Conservation (phyloP, 108 stramenopile species). For the Bacterosira constricta region DNA sequence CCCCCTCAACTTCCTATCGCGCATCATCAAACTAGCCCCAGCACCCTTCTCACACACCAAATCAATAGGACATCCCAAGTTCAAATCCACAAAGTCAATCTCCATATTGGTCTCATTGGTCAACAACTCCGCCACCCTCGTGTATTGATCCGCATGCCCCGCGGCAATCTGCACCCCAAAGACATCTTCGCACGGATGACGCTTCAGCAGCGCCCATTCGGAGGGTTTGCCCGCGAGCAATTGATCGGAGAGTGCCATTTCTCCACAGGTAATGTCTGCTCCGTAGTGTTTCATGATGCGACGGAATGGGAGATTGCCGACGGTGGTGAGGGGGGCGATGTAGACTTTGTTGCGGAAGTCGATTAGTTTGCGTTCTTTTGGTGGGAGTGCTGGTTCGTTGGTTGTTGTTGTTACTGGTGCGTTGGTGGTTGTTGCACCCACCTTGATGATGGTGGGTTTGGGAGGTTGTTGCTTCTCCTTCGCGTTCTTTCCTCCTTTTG, state of each 20-base stretch:
- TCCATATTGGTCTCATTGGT: slow-evolving; percentile 68
- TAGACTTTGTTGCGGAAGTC: slow-evolving; percentile 97
- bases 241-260: slow-evolving; percentile 94
- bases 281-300: slow-evolving; percentile 93
- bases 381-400: slow-evolving; percentile 47
- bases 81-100: slow-evolving; percentile 97
- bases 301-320: slow-evolving; percentile 98
- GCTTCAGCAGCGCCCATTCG: slow-evolving; percentile 95
- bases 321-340: slow-evolving; percentile 98
- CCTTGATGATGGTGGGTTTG: slow-evolving; percentile 11
- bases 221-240: slow-evolving; percentile 85
- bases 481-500: slow-evolving; percentile 27
- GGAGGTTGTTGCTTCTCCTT: slow-evolving; percentile 19
- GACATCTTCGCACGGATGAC: slow-evolving; percentile 91
- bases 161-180: slow-evolving; percentile 98
- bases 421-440: not conserved
- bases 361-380: slow-evolving; percentile 78
- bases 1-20: slow-evolving; percentile 75
- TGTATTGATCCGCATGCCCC: slow-evolving; percentile 88
- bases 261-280: slow-evolving; percentile 99
- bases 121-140: slow-evolving; percentile 68
- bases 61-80: slow-evolving; percentile 98
- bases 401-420: not conserved
- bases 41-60: slow-evolving; percentile 93
- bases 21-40: slow-evolving; percentile 88